These are phyloP conservation scores for Colletotrichum gigasporum DNA, from an alignment of 2,329 filamentous ascomycete species.

Conservation along the genomic window DNA sequence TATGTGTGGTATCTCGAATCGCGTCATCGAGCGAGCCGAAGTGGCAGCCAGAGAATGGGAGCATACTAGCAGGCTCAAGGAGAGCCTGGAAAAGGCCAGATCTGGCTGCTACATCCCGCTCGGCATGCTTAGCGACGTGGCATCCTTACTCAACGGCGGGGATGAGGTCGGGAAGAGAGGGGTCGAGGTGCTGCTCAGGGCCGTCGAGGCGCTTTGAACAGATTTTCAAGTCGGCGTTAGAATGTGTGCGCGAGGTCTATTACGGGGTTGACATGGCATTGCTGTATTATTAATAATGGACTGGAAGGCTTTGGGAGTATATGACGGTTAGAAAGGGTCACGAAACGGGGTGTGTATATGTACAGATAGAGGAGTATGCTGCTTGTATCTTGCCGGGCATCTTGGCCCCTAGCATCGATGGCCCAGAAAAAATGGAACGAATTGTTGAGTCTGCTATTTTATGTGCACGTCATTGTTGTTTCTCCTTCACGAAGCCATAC, in stretches of 20 bases:
- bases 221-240: not conserved
- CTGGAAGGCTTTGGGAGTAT: not conserved
- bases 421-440: not conserved
- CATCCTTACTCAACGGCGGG: constrained; percentile 74
- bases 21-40: constrained; percentile 88
- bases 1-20: constrained; percentile 92
- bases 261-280: not conserved
- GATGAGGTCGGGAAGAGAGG: constrained; percentile 60
- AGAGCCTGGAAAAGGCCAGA: constrained; percentile 84
- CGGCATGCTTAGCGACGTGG: constrained; percentile 88
- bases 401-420: not conserved
- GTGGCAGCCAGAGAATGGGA: constrained; percentile 92
- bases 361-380: not conserved
- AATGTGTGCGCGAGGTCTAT: not conserved
- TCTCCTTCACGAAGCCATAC: too few species aligned
- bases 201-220: constrained; percentile 66
- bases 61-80: constrained; percentile 89
- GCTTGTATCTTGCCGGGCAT: not conserved
- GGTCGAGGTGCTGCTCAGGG: constrained; percentile 67
- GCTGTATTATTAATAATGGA: not conserved
- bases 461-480: not conserved
- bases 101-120: constrained; percentile 84
- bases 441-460: not conserved
- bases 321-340: not conserved
- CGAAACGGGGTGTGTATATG: not conserved